Evolutionary conservation across 1,284 basidiomycete species (phyloP), one percentile per base, ranked within the genome.

Genomic region (Heterobasidion parviporum): DNA sequence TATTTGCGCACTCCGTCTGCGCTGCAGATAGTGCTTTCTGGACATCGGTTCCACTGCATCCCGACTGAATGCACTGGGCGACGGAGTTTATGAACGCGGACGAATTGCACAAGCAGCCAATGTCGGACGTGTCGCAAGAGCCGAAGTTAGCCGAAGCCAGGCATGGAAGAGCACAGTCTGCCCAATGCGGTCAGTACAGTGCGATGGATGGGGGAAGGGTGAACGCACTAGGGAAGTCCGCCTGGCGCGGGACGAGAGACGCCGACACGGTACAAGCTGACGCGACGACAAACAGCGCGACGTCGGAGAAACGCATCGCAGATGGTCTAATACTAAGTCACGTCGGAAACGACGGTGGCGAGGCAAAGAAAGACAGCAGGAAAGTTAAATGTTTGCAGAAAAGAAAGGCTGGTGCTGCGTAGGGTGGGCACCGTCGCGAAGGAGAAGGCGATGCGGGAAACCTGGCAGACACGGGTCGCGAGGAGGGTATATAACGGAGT

Each of bases 151-250:
- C 75, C 57, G 60, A 66, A 7, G 65, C 53, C 12, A 81, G 61
- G 67, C 83, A 85, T n/a, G 65, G 2, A 7, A 52, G 34, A 5
- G 80, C 75, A 63, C 83, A 86, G 54, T 20, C 83, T 85, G 62
- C n/a, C 38, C 38, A n/a, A 41, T n/a, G 5, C 10, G 38, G 38
- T 41, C 38, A n/a, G n/a, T 10, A 12, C 38, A 41, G 38, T 10
- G 12, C 12, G 38, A 12, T n/a, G 38, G 12, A 41, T n/a, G 38
- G 38, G 5, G 38, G 12, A 41, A 7, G 7, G 38, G 5, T 12
- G 4, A 41, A 41, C 38, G 38, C 38, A 41, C 38, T 41, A n/a
- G 38, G 38, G 7, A 41, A 41, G 38, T 5, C n/a, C 38, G 38
- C n/a, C n/a, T 41, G 38, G 4, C 38, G 38, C 38, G 6, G n/a